Evolutionary conservation across 2,329 filamentous ascomycete species (phyloP).

Genomic region (Paradendryphiella salina): DNA sequence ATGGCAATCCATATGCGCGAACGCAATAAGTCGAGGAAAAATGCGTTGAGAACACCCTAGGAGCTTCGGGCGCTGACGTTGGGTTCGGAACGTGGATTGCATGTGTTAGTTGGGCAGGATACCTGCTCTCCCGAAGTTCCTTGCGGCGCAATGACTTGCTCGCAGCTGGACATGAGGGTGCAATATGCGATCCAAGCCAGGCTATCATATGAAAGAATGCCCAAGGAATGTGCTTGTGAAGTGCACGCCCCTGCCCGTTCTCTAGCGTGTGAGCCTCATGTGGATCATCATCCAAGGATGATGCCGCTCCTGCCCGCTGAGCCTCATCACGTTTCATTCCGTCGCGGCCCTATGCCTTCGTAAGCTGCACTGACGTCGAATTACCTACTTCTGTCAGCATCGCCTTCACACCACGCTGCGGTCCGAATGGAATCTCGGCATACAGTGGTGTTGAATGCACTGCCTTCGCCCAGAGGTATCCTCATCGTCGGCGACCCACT

Average conservation of each 20-base stretch:
- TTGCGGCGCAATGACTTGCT: conserved; percentile 2
- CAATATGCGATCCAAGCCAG: conserved; percentile 2
- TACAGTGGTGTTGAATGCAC: conserved; percentile 3
- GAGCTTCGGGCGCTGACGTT: neutral
- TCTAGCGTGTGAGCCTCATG: conserved; percentile 13
- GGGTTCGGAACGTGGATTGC: neutral
- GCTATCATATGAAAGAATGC: conserved; percentile 4
- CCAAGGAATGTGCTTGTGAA: conserved; percentile 3
- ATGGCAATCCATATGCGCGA: neutral
- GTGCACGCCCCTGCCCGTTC: conserved; percentile 10
- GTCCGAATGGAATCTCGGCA: conserved; percentile 1
- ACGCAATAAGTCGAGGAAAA: neutral
- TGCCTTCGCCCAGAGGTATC: conserved; percentile 6
- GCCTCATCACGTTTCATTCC: neutral
- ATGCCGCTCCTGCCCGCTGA: conserved; percentile 3
- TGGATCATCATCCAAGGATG: conserved; percentile 10
- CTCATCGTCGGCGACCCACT: conserved; percentile 6
- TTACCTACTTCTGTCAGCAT: neutral
- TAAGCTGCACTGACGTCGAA: conserved; percentile 4
- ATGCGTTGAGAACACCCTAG: neutral
- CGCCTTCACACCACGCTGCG: neutral
- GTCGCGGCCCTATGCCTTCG: neutral
- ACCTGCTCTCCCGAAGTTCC: conserved; percentile 3
- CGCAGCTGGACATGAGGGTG: neutral
- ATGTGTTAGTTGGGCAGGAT: neutral